Conservation (phyloP, 192 early-diverging fungal genomes). For the Rhizoclosmatium sp. region DNA sequence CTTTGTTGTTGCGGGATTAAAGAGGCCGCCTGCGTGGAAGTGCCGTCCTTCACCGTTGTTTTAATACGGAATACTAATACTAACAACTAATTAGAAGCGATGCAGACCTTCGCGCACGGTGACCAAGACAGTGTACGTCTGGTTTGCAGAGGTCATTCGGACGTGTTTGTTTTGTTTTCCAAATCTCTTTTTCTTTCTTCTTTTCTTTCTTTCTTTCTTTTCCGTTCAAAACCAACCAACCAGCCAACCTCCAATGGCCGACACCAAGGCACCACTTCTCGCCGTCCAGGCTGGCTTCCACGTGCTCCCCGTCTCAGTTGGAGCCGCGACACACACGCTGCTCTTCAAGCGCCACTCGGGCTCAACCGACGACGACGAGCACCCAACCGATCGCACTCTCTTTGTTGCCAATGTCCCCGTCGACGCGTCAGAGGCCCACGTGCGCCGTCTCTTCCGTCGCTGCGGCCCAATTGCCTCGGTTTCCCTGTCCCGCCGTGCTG, state of each 20-base stretch:
- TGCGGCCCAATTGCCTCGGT: slow-evolving; percentile 53
- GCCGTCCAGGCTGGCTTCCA: neutral
- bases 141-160: neutral
- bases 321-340: neutral
- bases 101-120: slow-evolving; percentile 53
- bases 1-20: slow-evolving; percentile 31
- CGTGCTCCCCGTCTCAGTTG: neutral
- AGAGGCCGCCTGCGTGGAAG: neutral
- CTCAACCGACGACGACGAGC: neutral
- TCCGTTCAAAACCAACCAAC: neutral
- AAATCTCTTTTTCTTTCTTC: neutral
- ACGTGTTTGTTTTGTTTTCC: neutral
- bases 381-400: slow-evolving; percentile 35
- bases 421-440: slow-evolving; percentile 48
- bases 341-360: neutral
- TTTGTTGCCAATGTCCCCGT: slow-evolving; percentile 53
- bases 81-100: neutral
- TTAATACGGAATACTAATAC: too few species aligned
- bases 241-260: neutral
- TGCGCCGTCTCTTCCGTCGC: slow-evolving; percentile 51
- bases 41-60: neutral
- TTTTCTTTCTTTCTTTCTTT: slow-evolving; percentile 9
- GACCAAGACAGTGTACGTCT: slow-evolving; percentile 50
- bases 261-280: neutral
- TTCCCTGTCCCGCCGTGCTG: slow-evolving; percentile 27